A percentile compares a stretch with the other conserved stretches of the same genome.
Evolutionary conservation across 257 asterid genomes (phyloP).

Genomic region (Solanum bulbocastanum): DNA sequence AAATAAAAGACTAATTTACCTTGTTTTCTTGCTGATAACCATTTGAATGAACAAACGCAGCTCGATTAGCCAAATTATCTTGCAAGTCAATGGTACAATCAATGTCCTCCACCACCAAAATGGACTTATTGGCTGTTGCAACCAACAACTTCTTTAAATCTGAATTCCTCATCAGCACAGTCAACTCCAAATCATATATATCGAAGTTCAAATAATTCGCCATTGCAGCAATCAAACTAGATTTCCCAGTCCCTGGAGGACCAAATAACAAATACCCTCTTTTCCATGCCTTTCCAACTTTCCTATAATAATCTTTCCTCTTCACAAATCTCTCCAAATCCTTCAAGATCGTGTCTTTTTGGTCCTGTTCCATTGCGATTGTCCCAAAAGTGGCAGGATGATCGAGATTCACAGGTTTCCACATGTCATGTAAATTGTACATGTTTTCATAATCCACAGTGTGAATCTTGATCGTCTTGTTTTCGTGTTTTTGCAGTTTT

Average conservation of each 20-base stretch:
- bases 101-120: conserved; percentile 20
- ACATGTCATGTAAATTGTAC: neutral
- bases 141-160: neutral
- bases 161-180: neutral
- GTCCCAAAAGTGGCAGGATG: conserved; percentile 29
- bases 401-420: conserved; percentile 8
- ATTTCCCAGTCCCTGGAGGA: conserved; percentile 2
- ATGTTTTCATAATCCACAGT: neutral
- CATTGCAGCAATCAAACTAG: neutral
- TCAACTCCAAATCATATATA: conserved; percentile 12
- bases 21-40: neutral
- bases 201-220: neutral
- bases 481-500: conserved; percentile 4
- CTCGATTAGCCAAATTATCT: neutral
- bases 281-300: conserved; percentile 28
- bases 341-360: conserved; percentile 2
- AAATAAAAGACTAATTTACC: neutral
- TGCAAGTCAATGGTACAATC: conserved; percentile 16
- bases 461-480: conserved; percentile 6
- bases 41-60: neutral
- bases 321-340: conserved; percentile 16
- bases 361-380: conserved; percentile 12
- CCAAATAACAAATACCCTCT: conserved; percentile 21
- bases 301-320: conserved; percentile 11
- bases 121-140: conserved; percentile 6